These are phyloP conservation scores for Linum trigynum DNA, from an alignment of 345 rosid genomes.

Conservation along the genomic window DNA sequence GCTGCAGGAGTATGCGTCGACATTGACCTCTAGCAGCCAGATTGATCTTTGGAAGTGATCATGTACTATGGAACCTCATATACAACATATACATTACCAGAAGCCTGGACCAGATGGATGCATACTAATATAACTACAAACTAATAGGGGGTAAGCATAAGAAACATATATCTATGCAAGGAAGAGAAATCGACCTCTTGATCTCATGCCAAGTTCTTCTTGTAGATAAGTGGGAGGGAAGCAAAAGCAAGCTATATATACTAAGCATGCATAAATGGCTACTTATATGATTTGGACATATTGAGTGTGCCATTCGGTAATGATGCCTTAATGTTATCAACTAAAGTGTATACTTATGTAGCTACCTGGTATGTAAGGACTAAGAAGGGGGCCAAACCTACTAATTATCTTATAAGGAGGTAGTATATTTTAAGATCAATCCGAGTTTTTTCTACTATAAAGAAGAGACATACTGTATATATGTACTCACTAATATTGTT, in stretches of 20 bases:
- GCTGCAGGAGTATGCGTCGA: not conserved
- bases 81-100: constrained; percentile 4
- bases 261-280: not conserved
- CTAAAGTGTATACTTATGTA: too few relatives aligned
- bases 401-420: too few relatives aligned
- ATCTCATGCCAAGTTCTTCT: not conserved
- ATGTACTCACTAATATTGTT: too few relatives aligned
- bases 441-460: too few relatives aligned
- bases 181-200: not conserved
- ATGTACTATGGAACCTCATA: not conserved
- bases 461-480: too few relatives aligned
- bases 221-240: not conserved
- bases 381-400: not conserved
- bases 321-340: not conserved
- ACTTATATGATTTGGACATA: constrained; percentile 16
- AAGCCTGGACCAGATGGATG: not conserved
- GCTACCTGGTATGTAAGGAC: not conserved
- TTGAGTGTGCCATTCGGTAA: constrained; percentile 7
- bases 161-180: not conserved
- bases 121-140: not conserved
- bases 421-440: too few relatives aligned
- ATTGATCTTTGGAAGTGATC: not conserved
- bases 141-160: constrained; percentile 4
- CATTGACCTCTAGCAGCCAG: not conserved
- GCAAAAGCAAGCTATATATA: not conserved